Evolutionary conservation across 495 filamentous ascomycete genomes (phyloP).

Genomic region (Penicillium odoratum): DNA sequence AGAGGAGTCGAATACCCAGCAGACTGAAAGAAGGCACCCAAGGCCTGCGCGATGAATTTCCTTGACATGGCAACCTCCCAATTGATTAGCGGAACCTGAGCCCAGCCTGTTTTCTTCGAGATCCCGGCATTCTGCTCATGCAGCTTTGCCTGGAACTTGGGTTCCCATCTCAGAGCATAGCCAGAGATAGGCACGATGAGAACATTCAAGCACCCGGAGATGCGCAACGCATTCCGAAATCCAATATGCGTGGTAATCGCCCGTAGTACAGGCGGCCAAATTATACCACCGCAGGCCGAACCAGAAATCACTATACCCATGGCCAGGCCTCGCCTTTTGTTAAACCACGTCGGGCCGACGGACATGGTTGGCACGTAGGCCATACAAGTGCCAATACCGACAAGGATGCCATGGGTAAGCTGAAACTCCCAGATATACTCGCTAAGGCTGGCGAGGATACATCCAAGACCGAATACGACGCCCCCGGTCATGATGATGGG

Average conservation of each 20-base stretch:
- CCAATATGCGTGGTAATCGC: constrained; percentile 51
- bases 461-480: constrained; percentile 36
- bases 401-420: constrained; percentile 58
- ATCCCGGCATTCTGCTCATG: constrained; percentile 26
- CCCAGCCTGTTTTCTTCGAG: constrained; percentile 19
- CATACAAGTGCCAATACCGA: constrained; percentile 49
- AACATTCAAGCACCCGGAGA: constrained; percentile 47
- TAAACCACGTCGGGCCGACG: constrained; percentile 56
- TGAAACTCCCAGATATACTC: constrained; percentile 59
- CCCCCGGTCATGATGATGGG: constrained; percentile 35
- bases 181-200: constrained; percentile 48
- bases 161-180: constrained; percentile 42
- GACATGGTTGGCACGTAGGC: constrained; percentile 54
- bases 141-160: constrained; percentile 39
- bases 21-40: constrained; percentile 44
- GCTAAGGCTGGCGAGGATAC: constrained; percentile 57
- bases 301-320: constrained; percentile 55
- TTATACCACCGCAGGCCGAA: constrained; percentile 55
- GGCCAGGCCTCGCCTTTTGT: constrained; percentile 53
- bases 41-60: constrained; percentile 40
- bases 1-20: constrained; percentile 45
- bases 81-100: constrained; percentile 37
- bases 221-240: constrained; percentile 53
- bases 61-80: constrained; percentile 37
- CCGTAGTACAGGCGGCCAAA: constrained; percentile 46